Evolutionary conservation across 768 basidiomycete genomes (phyloP).

Genomic region (Cystobasidium onofrii): DNA sequence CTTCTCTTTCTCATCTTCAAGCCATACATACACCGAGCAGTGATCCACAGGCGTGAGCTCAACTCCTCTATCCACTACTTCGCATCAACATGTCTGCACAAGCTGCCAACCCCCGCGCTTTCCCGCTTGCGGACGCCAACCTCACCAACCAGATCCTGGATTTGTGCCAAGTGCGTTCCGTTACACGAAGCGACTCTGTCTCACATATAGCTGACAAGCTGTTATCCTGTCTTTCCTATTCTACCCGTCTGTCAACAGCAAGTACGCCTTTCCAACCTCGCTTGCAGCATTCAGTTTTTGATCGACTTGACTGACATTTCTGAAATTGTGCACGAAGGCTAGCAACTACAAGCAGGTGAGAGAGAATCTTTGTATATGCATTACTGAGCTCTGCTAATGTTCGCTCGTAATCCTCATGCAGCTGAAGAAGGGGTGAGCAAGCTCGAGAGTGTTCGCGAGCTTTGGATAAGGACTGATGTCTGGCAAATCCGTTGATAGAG

Average conservation of each 20-base stretch:
- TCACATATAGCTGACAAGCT: too few species aligned
- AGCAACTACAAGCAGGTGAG: constrained; percentile 89
- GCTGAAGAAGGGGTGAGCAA: constrained; percentile 1
- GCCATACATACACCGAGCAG: constrained; percentile 5
- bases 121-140: constrained; percentile 58
- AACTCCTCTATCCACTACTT: neutral
- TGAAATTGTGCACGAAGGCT: constrained; percentile 84
- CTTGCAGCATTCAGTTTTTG: neutral
- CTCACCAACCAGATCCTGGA: constrained; percentile 97
- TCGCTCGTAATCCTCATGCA: neutral
- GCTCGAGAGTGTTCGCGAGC: too few species aligned
- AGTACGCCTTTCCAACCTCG: neutral
- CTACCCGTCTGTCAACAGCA: constrained; percentile 7
- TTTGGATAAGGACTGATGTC: too few species aligned
- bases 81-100: neutral
- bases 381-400: too few species aligned
- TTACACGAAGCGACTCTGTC: too few species aligned
- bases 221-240: neutral
- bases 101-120: constrained; percentile 39
- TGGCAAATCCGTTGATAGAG: constrained; percentile 67
- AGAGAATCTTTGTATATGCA: too few species aligned
- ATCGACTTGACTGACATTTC: constrained; percentile 12
- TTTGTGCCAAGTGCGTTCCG: constrained; percentile 61
- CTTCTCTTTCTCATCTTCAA: neutral
- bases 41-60: constrained; percentile 13